Evolutionary conservation across 352 stramenopile species (phyloP).

Genomic region (Phytophthora macrochlamydospora): DNA sequence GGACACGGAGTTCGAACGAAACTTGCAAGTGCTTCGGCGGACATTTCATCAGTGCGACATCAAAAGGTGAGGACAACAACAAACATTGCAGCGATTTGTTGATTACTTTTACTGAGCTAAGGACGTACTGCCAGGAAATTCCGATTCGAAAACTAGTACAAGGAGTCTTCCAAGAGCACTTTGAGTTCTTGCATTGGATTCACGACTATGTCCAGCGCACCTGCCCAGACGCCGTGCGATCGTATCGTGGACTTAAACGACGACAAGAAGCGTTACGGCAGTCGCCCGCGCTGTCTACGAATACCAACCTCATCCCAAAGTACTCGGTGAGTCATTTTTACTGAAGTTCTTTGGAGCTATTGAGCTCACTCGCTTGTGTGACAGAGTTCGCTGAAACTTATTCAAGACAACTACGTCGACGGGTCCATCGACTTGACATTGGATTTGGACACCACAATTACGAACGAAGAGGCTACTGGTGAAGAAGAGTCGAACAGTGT

Average conservation of each 20-base stretch:
- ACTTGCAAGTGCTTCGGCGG: conserved; percentile 61
- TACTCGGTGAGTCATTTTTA: conserved; percentile 41
- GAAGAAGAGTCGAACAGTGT: neutral
- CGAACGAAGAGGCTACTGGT: neutral
- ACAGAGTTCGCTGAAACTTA: conserved; percentile 44
- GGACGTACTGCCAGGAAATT: conserved; percentile 48
- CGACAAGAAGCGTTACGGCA: conserved; percentile 51
- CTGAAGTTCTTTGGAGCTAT: neutral
- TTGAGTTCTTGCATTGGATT: conserved; percentile 84
- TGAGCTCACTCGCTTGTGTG: conserved; percentile 1
- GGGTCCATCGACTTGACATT: neutral
- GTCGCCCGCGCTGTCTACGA: conserved; percentile 23
- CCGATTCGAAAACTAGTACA: conserved; percentile 67
- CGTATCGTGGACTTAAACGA: conserved; percentile 60
- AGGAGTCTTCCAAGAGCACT: conserved; percentile 82
- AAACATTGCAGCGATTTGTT: no score
- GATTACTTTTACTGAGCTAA: neutral
- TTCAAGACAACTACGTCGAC: conserved; percentile 24
- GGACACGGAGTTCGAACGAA: conserved; percentile 63
- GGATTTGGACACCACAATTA: conserved; percentile 10
- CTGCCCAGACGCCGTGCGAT: conserved; percentile 59
- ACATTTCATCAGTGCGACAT: conserved; percentile 68
- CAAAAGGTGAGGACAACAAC: conserved; percentile 44
- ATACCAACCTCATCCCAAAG: conserved; percentile 70
- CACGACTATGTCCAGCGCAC: conserved; percentile 82